Evolutionary conservation across 1,139 yeast genomes (phyloP), one percentile per base, ranked within the genome.

Genomic region (Debaryomyces coudertii): DNA sequence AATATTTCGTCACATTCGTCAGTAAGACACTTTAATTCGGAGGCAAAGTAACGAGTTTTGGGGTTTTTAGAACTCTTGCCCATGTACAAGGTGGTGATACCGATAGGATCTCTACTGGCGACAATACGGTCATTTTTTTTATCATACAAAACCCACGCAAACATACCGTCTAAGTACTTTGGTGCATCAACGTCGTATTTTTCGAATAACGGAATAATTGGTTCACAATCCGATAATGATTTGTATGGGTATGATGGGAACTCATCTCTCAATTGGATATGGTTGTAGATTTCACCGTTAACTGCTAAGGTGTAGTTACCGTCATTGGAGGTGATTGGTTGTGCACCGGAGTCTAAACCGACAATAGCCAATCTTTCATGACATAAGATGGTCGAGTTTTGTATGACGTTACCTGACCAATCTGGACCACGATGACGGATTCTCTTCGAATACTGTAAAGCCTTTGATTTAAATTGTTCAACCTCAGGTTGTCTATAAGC

Each of bases 361-460:
- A 89, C 96, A 64, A 93, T 92, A 57, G 98, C 96, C 65, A 93
- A 80, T 76, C 99, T 87, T 75, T 93, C 98, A 67, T 93, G 99
- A 58, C 88, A 84, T 59, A 93, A 73, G 53, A 87, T 85, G 45
- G 97, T 89, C 55, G 76, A 69, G 82, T 90, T 89, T 63, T 84
- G 82, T 55, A 80, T 75, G 54, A 80, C 68, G 82, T 90, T 90
- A 62, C 99, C 99, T 40, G 92, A 82, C 99, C 99, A 93, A 73
- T 93, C 99, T 56, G 99, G 99, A 60, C 99, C 99, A 73, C 99
- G 87, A 72, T 93, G 99, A 75, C 99, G 87, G 66, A 92, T 86
- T 70, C 90, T 80, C 72, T 90, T 92, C 54, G 98, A 81, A 65
- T 89, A 80, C 66, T 89, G 95, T 54, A 93, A 78, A 41, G 98